A percentile compares a stretch with the other conserved stretches of the same genome.
Conservation (phyloP, 2,329 filamentous ascomycete genomes). For the Talaromyces sp. region DNA sequence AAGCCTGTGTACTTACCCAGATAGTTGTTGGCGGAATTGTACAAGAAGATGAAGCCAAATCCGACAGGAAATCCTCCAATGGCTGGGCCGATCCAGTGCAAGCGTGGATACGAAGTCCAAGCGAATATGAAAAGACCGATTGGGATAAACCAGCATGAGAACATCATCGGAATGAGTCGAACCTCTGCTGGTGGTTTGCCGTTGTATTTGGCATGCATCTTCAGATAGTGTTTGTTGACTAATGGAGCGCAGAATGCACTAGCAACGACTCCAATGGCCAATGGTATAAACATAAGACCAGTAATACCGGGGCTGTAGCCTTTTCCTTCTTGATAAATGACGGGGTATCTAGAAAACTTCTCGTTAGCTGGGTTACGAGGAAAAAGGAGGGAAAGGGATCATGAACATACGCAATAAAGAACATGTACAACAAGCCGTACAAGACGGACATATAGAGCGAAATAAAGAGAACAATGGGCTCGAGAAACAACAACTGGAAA, state of each 20-base stretch:
- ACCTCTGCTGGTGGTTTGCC: conserved; percentile 72
- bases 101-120: conserved; percentile 60
- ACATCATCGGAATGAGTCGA: conserved; percentile 78
- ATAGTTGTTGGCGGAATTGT: conserved; percentile 74
- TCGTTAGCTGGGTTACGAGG: conserved; percentile 16
- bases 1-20: conserved; percentile 37
- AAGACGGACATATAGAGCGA: conserved; percentile 80
- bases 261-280: conserved; percentile 67
- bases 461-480: conserved; percentile 81
- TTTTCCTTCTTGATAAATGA: conserved; percentile 73
- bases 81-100: conserved; percentile 67
- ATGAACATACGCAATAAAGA: conserved; percentile 52
- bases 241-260: conserved; percentile 64
- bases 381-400: not conserved
- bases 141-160: conserved; percentile 67
- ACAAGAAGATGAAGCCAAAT: conserved; percentile 78
- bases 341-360: conserved; percentile 37
- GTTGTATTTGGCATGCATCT: conserved; percentile 55
- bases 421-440: conserved; percentile 49
- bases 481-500: conserved; percentile 77
- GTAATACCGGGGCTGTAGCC: conserved; percentile 68
- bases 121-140: conserved; percentile 63
- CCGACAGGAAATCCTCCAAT: conserved; percentile 68
- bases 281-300: conserved; percentile 80
- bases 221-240: conserved; percentile 78